Evolutionary conservation across 2,329 filamentous ascomycete species (phyloP), one percentile per base, ranked within the genome.

Genomic region (Huntiella decipiens): DNA sequence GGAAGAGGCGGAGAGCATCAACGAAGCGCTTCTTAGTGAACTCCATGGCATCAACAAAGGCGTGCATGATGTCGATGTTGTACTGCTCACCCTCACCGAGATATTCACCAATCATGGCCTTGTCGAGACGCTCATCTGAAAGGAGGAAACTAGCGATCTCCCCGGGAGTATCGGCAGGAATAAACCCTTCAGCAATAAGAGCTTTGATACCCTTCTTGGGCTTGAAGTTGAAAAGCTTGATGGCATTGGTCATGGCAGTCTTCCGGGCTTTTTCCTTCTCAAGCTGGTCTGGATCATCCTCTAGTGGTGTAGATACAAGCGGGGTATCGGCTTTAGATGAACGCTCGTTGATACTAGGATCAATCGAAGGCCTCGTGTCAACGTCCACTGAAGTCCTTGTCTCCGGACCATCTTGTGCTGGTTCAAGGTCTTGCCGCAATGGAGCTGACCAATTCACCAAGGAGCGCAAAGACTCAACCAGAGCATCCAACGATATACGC

Each of bases 51-150:
- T 98, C 88, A 10, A 98, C 88, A 60, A 98, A 98, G 4, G 86
- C 84, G 60, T 98, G 91, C 91, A 98, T 98, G 54, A 85, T 93
- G 51, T 88, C 85, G 55, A 98, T 87, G 56, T 96, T 92, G 56
- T 87, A 79, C 1, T 85, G 70, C 8, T 98, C 88, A 32, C 86
- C 91, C 61, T 98, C 91, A 37, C 91, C 91, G 5, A 98, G 71
- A 54, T 82, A 98, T 60, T 98, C 91, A 54, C 91, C 91, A 39
- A 98, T 79, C 57, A 87, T 80, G 4, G 82, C 76, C 63, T 98
- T 98, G 63, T 95, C 84, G 3, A 98, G 67, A 28, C 78, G 76
- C 11, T 94, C 85, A 55, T 91, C 88, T 31, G 69, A 72, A 6
- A 88, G 59, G 15, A 98, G 64, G 58, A 98, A 98, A 13, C 63